These are phyloP conservation scores for Pulicaria dysenterica DNA, from an alignment of 129 eudicot species.

Conservation along the genomic window DNA sequence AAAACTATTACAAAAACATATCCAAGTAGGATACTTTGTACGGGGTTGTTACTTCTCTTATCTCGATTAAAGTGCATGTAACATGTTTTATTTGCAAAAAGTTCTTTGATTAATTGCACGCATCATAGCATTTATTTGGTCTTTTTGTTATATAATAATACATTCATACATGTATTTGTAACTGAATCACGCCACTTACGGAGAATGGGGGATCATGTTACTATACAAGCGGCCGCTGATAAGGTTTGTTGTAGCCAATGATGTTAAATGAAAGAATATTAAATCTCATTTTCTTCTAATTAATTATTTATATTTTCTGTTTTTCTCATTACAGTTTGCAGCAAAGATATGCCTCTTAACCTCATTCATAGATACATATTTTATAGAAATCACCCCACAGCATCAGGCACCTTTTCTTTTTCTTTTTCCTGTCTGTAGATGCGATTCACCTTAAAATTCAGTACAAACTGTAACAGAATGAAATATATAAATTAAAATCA, in stretches of 20 bases:
- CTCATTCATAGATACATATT: constrained; percentile 81
- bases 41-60: constrained; percentile 29
- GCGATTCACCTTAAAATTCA: constrained; percentile 9
- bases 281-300: constrained; percentile 19
- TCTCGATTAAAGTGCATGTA: constrained; percentile 8
- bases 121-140: background rate
- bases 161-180: constrained; percentile 9
- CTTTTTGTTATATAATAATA: background rate
- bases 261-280: constrained; percentile 3
- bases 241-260: constrained; percentile 43
- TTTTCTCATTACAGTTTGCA: constrained; percentile 48
- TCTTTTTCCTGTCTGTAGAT: background rate
- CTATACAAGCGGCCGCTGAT: constrained; percentile 92
- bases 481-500: too few relatives aligned
- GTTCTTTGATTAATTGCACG: constrained; percentile 10
- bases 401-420: constrained; percentile 52
- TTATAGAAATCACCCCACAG: constrained; percentile 72
- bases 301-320: background rate
- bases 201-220: constrained; percentile 91
- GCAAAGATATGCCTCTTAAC: constrained; percentile 87
- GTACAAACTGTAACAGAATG: too few relatives aligned
- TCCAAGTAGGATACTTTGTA: constrained; percentile 60
- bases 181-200: constrained; percentile 41
- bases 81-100: constrained; percentile 18
- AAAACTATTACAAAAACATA: constrained; percentile 73